phyloP scores from a whole-genome alignment of 495 filamentous ascomycete species.

The Recurvomyces mirabilis region DNA sequence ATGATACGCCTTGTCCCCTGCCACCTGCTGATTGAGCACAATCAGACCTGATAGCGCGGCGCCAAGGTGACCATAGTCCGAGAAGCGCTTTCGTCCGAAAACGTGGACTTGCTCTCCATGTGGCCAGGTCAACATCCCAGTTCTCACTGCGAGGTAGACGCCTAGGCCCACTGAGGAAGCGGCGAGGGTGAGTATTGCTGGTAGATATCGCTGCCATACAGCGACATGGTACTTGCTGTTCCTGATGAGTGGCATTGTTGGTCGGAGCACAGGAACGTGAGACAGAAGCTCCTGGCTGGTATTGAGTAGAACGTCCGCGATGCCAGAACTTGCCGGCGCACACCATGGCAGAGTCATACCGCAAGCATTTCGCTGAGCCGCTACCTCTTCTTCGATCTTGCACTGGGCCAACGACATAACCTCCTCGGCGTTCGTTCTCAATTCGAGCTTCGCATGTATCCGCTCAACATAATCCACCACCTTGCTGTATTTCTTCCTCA shows the following conservation, averaged over 20 bases:
- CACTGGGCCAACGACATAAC: conserved; percentile 6
- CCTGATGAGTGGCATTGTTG: neutral
- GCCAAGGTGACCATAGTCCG: conserved; percentile 17
- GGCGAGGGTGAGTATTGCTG: neutral
- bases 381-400: neutral
- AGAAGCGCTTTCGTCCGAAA: conserved; percentile 12
- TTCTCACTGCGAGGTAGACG: conserved; percentile 4
- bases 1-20: neutral
- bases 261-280: conserved; percentile 1
- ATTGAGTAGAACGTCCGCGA: neutral
- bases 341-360: conserved; percentile 9
- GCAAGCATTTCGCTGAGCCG: neutral
- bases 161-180: neutral
- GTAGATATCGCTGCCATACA: conserved; percentile 2
- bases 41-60: conserved; percentile 10
- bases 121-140: conserved; percentile 11
- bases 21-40: conserved; percentile 7
- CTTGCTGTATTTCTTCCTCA: conserved; percentile 44
- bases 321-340: neutral
- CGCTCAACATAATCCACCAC: conserved; percentile 40
- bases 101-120: conserved; percentile 13
- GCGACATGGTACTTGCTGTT: neutral
- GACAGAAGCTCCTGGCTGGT: conserved; percentile 2
- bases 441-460: conserved; percentile 6
- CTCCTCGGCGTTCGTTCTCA: conserved; percentile 10